Evolutionary conservation across 257 asterid genomes (phyloP).

Genomic region (Cynanchum wilfordii): DNA sequence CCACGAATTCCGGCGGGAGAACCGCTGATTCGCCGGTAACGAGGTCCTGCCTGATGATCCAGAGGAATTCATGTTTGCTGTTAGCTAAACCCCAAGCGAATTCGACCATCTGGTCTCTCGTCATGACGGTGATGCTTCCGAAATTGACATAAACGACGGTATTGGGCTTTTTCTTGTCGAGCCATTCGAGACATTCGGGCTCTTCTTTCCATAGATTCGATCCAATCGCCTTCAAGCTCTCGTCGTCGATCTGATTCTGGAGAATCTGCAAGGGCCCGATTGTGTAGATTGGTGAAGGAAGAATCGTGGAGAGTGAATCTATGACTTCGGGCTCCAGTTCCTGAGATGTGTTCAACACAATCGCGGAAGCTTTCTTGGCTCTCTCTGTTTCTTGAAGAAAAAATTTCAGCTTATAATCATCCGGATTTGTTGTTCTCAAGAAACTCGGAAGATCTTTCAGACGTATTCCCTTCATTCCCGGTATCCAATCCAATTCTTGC

Average conservation of each 20-base stretch:
- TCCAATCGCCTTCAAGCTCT: slow-evolving; percentile 10
- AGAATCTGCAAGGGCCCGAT: slow-evolving; percentile 30
- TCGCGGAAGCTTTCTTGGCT: slow-evolving; percentile 19
- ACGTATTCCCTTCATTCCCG: slow-evolving; percentile 24
- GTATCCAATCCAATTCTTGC: slow-evolving; percentile 26
- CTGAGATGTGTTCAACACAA: slow-evolving; percentile 24
- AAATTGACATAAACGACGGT: slow-evolving; percentile 38
- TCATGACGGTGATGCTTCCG: slow-evolving; percentile 32
- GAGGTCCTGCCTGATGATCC: slow-evolving; percentile 10
- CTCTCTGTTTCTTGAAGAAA: slow-evolving; percentile 20
- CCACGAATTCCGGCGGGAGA: not conserved
- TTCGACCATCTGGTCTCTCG: slow-evolving; percentile 18
- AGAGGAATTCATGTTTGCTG: slow-evolving; percentile 22
- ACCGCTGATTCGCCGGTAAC: not conserved
- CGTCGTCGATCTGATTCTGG: slow-evolving; percentile 11
- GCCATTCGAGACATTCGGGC: slow-evolving; percentile 30
- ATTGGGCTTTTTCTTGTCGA: slow-evolving; percentile 16
- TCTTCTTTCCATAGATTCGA: slow-evolving; percentile 40
- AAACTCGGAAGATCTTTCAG: slow-evolving; percentile 28
- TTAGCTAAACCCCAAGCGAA: slow-evolving; percentile 38
- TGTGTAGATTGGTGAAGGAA: slow-evolving; percentile 14
- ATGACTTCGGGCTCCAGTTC: slow-evolving; percentile 20
- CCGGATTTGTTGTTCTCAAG: slow-evolving; percentile 28
- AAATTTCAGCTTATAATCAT: slow-evolving; percentile 4
- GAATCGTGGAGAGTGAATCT: slow-evolving; percentile 10